Base-by-base conservation (phyloP, 2,329 filamentous ascomycete species). In the Penicillium sp. region DNA sequence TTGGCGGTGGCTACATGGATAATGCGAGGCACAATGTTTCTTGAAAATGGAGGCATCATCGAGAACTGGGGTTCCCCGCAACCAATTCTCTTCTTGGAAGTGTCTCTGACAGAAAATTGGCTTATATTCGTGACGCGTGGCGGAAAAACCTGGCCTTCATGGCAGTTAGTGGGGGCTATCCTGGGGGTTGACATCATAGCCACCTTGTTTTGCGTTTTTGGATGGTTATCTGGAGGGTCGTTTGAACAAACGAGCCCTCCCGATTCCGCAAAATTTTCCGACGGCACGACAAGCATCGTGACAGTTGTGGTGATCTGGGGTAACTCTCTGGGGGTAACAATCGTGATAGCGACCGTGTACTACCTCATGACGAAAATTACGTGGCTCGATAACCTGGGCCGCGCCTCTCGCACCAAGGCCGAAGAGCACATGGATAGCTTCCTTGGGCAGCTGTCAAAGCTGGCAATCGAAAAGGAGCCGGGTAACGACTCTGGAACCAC, bases 71-170 rank as follows among this genome's bases (percentile, higher is more conserved):
- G 88, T 72, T 86, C 85, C 67, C 82, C 90, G 62, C 88, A 91
- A 77, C 86, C 88, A 69, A 87, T 91, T 59, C 82, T 96, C 75
- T 96, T 96, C 88, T 86, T 96, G 43, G 87, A 96, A 81, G 88
- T 96, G 77, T 92, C 90, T 21, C 86, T 96, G 59, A 93, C 91
- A 68, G 91, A 96, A 85, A 96, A 96, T 83, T 96, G 91, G 91
- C 86, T 96, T 56, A 96, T 96, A 80, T 96, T 96, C 84, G 93
- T 96, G 79, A 96, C 91, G 69, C 91, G 91, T 85, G 91, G 89
- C 70, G 86, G 84, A 65, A 82, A 86, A 76, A 91, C 89, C 27
- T 88, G 22, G 22, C 22, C 22, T 22, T 22, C 22, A 22, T 22
- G 22, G 22, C 22, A 22, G 22, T 22, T 22, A 84, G 81, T 91